Evolutionary conservation across 768 basidiomycete species (phyloP), one percentile per base, ranked within the genome.

Genomic region (Boletales sp.): DNA sequence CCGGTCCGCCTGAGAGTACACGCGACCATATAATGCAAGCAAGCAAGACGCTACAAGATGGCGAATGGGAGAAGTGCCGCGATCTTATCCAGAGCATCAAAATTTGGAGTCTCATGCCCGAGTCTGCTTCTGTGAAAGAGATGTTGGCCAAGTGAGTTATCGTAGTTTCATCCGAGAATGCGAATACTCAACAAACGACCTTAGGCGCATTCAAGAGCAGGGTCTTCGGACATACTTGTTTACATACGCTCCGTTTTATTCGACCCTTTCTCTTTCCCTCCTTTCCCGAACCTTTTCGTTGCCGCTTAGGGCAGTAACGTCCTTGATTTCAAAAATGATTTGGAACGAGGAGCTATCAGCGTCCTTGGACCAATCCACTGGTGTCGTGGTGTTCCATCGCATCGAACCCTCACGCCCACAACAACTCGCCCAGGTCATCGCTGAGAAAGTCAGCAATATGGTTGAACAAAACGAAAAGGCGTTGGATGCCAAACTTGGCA

Each of bases 11-110:
- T n/a, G 96, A 99, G 71, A 97, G 90, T 62, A 98, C 95, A 31
- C 78, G 96, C 32, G 96, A 99, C 63, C 96, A 98, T 66, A 95
- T 99, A 69, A 96, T 98, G 90, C 95, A 98, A 69, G 96, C 96
- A 2, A 91, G 89, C 71, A 97, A 93, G 70, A 94, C 96, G 2
- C 70, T 99, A 41, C 94, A 97, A 71, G 84, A 88, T 54, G 96
- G 95, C 15, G 93, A 98, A 60, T 99, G 96, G 96, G 90, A 95
- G 66, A 85, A 87, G 62, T 95, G 94, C 61, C 82, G 88, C 41
- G 94, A 98, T 63, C 76, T 99, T 47, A 83, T 98, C 46, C 86
- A 94, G 65, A 85, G 87, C 64, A 98, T 98, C 77, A 98, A 96
- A 71, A 94, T 98, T 32, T 98, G 96, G 96, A 86, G 83, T 59